Percentiles rank a stretch among this genome's conserved stretches.
Evolutionary conservation across 169 alveolate species (phyloP).

Genomic region (Toxoplasma gondii): DNA sequence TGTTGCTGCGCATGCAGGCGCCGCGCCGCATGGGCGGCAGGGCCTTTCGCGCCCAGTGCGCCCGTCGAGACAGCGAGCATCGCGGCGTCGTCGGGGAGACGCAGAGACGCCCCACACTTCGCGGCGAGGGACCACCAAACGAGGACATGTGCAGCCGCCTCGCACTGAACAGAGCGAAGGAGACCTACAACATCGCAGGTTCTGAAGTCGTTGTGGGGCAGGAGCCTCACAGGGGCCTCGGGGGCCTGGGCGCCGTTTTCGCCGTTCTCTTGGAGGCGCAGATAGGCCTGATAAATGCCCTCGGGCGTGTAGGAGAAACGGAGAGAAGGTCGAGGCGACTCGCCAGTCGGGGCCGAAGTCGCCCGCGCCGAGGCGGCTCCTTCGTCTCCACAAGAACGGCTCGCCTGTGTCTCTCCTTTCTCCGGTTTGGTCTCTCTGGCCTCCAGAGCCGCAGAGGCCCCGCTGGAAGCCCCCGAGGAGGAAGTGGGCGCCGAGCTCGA

Average conservation of each 20-base stretch:
- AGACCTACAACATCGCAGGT: conserved; percentile 48
- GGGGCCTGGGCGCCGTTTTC: neutral
- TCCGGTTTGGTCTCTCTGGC: neutral
- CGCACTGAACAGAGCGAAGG: conserved; percentile 57
- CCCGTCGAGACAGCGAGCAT: conserved; percentile 1
- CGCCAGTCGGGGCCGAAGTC: conserved; percentile 50
- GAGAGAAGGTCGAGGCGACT: neutral
- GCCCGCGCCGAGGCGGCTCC: conserved; percentile 15
- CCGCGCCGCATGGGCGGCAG: neutral
- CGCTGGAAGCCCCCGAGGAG: neutral
- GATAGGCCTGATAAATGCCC: conserved; percentile 23
- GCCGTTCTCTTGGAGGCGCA: conserved; percentile 21
- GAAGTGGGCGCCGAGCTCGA: neutral
- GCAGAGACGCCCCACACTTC: conserved; percentile 38
- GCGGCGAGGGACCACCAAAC: conserved; percentile 63
- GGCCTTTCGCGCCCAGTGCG: neutral
- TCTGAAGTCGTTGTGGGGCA: conserved; percentile 14
- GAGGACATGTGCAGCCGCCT: conserved; percentile 51
- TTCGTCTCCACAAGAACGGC: neutral
- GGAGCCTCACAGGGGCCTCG: neutral
- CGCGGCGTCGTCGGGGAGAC: conserved; percentile 18
- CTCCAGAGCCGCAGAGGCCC: neutral
- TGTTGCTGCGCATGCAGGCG: conserved; percentile 13
- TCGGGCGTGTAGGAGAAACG: conserved; percentile 24
- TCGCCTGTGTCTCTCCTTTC: neutral